Conservation (phyloP, 805 yeast genomes). For the Saccharomycopsis fibuligera region DNA sequence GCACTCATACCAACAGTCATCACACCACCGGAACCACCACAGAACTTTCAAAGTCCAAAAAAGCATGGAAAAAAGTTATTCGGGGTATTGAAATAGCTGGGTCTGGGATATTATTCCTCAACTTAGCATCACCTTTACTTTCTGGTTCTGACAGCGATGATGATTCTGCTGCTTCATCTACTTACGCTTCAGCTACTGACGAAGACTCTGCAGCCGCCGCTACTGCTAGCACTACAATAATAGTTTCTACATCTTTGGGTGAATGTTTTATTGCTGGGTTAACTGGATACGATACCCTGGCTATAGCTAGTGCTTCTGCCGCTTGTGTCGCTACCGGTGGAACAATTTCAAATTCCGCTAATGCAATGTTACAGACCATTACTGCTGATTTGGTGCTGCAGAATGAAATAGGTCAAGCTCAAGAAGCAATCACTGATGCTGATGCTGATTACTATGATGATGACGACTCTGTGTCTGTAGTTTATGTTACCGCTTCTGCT, state of each 20-base stretch:
- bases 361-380: neutral
- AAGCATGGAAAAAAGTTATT: neutral
- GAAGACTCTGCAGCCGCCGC: neutral
- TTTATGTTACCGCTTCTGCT: slow-evolving; percentile 1
- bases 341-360: neutral
- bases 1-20: neutral
- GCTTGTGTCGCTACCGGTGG: slow-evolving; percentile 16
- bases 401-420: too few relatives aligned
- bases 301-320: slow-evolving; percentile 1
- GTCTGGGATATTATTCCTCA: slow-evolving; percentile 6
- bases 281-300: slow-evolving; percentile 3
- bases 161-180: neutral
- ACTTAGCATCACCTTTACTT: slow-evolving; percentile 1
- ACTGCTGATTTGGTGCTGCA: neutral
- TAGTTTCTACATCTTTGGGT: slow-evolving; percentile 9
- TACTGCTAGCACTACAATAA: neutral
- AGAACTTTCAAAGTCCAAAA: neutral
- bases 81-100: slow-evolving; percentile 3
- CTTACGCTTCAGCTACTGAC: neutral
- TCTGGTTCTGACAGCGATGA: too few relatives aligned
- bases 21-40: neutral
- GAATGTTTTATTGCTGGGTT: slow-evolving; percentile 12
- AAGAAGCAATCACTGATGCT: neutral
- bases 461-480: neutral
- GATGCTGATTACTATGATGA: neutral